phyloP scores from a whole-genome alignment of 73 alveolate genomes.

The Symbiodinium pilosum region DNA sequence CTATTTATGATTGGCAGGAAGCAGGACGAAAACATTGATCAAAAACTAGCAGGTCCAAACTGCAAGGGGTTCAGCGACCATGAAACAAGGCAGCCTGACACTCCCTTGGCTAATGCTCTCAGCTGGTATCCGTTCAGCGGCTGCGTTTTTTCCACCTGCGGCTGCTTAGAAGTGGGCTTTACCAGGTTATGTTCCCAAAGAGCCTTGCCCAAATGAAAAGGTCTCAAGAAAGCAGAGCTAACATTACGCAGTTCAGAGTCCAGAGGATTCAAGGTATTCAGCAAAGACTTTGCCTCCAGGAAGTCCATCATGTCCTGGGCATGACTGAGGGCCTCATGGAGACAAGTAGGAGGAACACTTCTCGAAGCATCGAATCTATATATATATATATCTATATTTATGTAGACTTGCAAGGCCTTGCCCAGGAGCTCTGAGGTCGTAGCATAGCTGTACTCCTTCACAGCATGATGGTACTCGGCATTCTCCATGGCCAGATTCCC shows the following conservation, averaged over 20 bases:
- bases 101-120: conserved; percentile 58
- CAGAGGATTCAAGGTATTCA: too few species aligned
- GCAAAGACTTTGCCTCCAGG: conserved; percentile 13
- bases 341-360: neutral
- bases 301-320: conserved; percentile 81
- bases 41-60: too few species aligned
- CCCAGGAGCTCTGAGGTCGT: neutral
- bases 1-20: too few species aligned
- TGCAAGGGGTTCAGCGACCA: too few species aligned
- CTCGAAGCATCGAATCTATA: too few species aligned
- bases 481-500: conserved; percentile 81
- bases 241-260: too few species aligned
- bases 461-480: conserved; percentile 61
- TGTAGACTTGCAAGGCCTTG: too few species aligned
- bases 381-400: too few species aligned
- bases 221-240: neutral
- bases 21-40: too few species aligned
- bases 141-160: conserved; percentile 46
- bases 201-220: neutral
- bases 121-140: conserved; percentile 75
- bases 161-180: neutral
- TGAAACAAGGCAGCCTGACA: neutral
- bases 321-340: conserved; percentile 36
- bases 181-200: too few species aligned
- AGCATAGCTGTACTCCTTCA: conserved; percentile 68